These are phyloP conservation scores for Penicillium sp. DNA, from an alignment of 2,329 filamentous ascomycete genomes.

Conservation along the genomic window DNA sequence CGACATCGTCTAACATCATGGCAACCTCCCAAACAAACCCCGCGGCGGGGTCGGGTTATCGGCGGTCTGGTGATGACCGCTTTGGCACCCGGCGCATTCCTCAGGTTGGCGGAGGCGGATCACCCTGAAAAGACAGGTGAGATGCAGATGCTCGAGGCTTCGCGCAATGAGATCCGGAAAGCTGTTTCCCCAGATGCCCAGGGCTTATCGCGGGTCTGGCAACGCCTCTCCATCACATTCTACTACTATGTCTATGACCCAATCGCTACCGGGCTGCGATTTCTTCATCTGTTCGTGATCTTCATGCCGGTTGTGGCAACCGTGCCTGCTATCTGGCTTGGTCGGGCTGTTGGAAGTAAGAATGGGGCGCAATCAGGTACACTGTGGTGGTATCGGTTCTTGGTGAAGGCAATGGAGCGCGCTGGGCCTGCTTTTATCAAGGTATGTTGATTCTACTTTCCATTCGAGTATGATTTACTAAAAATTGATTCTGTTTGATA, in stretches of 20 bases:
- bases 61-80: conserved; percentile 41
- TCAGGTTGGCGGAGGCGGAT: conserved; percentile 55
- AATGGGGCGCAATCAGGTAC: conserved; percentile 79
- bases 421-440: conserved; percentile 98
- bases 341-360: conserved; percentile 59
- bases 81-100: conserved; percentile 59
- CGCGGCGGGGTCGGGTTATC: conserved; percentile 25
- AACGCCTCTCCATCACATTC: conserved; percentile 64
- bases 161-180: conserved; percentile 73
- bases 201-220: conserved; percentile 58
- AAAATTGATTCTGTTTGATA: conserved; percentile 33
- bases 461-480: background rate
- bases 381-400: conserved; percentile 89
- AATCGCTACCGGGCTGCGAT: conserved; percentile 80
- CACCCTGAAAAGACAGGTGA: conserved; percentile 67
- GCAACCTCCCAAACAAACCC: conserved; percentile 18
- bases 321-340: conserved; percentile 79
- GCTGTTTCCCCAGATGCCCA: conserved; percentile 62
- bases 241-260: conserved; percentile 68
- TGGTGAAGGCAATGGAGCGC: conserved; percentile 86
- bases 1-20: conserved; percentile 34
- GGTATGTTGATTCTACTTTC: conserved; percentile 46
- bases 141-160: conserved; percentile 81
- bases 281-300: conserved; percentile 80
- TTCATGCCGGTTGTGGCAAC: conserved; percentile 86